These are phyloP conservation scores for Colletotrichum orchidophilum DNA, from an alignment of 2,329 filamentous ascomycete genomes.

Conservation along the genomic window DNA sequence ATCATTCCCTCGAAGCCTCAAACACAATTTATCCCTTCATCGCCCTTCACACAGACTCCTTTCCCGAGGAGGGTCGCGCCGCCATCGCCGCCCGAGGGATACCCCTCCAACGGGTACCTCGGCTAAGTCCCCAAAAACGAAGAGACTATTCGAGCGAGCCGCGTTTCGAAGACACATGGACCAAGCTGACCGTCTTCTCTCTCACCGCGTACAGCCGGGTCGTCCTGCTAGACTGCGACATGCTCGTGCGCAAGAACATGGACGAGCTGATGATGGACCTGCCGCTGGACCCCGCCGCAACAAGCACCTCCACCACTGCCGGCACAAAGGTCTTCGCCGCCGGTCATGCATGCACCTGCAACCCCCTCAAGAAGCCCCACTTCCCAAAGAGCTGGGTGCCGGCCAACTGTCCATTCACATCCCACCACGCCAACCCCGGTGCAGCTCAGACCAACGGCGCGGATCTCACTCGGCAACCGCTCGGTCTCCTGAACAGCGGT, in stretches of 20 bases:
- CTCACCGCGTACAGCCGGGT: constrained; percentile 80
- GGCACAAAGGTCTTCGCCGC: background rate
- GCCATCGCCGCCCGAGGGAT: background rate
- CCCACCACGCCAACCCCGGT: background rate
- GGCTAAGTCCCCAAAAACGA: background rate
- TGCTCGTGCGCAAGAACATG: background rate
- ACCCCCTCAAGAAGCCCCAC: background rate
- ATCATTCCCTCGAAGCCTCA: background rate
- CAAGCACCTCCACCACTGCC: background rate
- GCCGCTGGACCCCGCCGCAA: background rate
- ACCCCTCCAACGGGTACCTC: background rate
- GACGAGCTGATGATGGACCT: background rate
- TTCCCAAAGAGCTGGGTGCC: background rate
- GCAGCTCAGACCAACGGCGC: background rate
- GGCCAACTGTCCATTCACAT: background rate
- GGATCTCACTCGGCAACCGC: background rate
- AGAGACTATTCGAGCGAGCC: constrained; percentile 77
- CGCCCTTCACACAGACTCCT: background rate
- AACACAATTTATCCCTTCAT: background rate
- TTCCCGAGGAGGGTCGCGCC: background rate
- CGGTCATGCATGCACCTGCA: background rate
- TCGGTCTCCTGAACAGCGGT: background rate
- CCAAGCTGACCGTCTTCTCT: constrained; percentile 83
- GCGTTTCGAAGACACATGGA: constrained; percentile 91
- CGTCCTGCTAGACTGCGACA: constrained; percentile 83